A percentile compares a stretch with the other conserved stretches of the same genome.
phyloP scores from a whole-genome alignment of 345 rosid species.

The Acer saccharum region DNA sequence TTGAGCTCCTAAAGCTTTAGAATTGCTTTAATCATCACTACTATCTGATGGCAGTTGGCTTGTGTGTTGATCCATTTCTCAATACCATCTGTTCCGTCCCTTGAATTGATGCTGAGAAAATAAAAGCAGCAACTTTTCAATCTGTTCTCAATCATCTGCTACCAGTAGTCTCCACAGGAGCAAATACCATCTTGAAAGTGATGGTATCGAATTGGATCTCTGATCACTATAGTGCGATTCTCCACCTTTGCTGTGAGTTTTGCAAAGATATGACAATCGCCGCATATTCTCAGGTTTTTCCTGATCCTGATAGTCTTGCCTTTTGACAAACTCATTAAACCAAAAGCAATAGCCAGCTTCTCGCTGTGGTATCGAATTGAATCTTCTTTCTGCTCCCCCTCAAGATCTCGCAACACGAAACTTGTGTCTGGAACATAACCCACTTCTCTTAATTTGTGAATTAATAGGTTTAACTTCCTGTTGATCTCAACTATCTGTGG shows the following conservation, averaged over 20 bases:
- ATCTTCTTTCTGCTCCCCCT: constrained; percentile 72
- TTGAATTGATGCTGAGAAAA: not conserved
- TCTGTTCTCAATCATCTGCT: constrained; percentile 10
- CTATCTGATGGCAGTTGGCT: not conserved
- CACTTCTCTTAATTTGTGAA: constrained; percentile 37
- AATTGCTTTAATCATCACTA: not conserved
- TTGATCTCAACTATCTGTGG: constrained; percentile 52
- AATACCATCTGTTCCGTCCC: not conserved
- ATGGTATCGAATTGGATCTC: constrained; percentile 72
- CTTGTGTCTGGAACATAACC: constrained; percentile 72
- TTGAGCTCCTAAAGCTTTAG: not conserved
- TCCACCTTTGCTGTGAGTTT: constrained; percentile 60
- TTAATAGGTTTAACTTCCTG: constrained; percentile 37
- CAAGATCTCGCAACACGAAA: constrained; percentile 67
- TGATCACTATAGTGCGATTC: constrained; percentile 47
- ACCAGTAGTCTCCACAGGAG: constrained; percentile 77
- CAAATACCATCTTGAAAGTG: constrained; percentile 60
- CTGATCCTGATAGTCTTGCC: constrained; percentile 60
- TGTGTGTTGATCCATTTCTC: not conserved
- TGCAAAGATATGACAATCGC: constrained; percentile 67
- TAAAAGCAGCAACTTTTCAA: not conserved
- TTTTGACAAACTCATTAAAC: constrained; percentile 37
- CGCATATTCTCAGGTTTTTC: constrained; percentile 68
- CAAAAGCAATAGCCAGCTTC: constrained; percentile 64
- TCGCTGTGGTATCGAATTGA: constrained; percentile 65